These are phyloP conservation scores for Cladosporium sp. DNA, from an alignment of 2,329 filamentous ascomycete genomes.

Conservation along the genomic window DNA sequence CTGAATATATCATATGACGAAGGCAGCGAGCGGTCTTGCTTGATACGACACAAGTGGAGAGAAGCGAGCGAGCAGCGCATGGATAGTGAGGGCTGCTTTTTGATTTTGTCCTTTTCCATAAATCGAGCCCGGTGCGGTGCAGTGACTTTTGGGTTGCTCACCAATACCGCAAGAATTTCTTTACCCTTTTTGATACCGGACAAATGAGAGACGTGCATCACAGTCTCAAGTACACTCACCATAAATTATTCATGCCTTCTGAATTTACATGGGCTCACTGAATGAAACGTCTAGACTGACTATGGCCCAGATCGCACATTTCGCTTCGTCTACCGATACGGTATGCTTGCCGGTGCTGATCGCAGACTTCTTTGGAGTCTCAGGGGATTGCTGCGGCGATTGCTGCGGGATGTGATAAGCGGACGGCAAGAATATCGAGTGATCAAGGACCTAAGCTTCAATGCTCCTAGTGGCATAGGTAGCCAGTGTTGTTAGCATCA, in stretches of 20 bases:
- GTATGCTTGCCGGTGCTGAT: background rate
- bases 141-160: conserved; percentile 4
- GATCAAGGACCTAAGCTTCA: background rate
- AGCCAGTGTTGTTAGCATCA: background rate
- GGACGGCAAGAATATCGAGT: background rate
- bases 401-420: background rate
- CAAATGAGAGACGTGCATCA: conserved; percentile 10
- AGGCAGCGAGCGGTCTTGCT: conserved; percentile 19
- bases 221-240: background rate
- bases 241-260: background rate
- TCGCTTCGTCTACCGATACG: background rate
- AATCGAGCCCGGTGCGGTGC: conserved; percentile 11
- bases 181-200: conserved; percentile 18
- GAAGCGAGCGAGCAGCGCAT: conserved; percentile 18
- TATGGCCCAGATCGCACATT: background rate
- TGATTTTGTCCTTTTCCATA: conserved; percentile 16
- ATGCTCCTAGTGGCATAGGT: background rate
- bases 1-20: conserved; percentile 18
- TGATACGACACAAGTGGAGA: conserved; percentile 9
- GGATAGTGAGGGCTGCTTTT: conserved; percentile 20
- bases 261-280: background rate
- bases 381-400: background rate
- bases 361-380: background rate
- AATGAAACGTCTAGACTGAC: background rate
- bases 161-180: conserved; percentile 8